Base-by-base conservation (phyloP, 176 grass and related monocot genomes). In the Pontederia paniculata region DNA sequence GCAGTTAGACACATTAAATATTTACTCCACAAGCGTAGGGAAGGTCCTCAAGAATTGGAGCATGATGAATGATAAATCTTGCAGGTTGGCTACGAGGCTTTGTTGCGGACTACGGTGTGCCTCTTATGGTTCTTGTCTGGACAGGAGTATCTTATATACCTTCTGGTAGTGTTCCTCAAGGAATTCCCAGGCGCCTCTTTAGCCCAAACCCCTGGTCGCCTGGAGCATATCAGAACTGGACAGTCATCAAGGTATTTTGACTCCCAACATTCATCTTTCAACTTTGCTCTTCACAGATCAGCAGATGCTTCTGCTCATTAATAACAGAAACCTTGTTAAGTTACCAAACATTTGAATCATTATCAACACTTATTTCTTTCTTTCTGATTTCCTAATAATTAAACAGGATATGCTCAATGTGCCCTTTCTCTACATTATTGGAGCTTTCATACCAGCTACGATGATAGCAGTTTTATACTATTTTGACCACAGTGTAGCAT, bases 381-480 rank as follows among this genome's bases (percentile, higher is more conserved):
- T 48, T 48, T 48, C 10, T 48, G 12, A 48, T 48, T 48, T 48
- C 45, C 45, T 50, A 9, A 41, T 13, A 50, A 53, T 44, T 15
- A 45, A 67, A 73, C 83, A 99, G 94, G 87, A 99, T 15, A 93
- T 99, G 94, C 42, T 76, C 18, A 63, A 93, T 65, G 83, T 99
- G 57, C 94, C 94, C 9, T 80, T 85, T 66, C 52, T 88, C 51
- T 99, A 99, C 81, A 99, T 99, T 44, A 31, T 99, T 22, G 94
- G 87, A 16, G 87, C 94, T 66, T 93, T 99, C 78, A 82, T 99
- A 75, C 94, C 94, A 12, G 94, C 94, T 15, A 99, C 87, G 0
- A 93, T 99, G 94, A 99, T 99, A 57, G 83, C 94, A 65, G 94
- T 99, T 46, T 83, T 99, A 8, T 99, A 99, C 54, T 99, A 88